Evolutionary conservation across 768 basidiomycete species (phyloP).

Genomic region (Tubosaeta brunneosetosa): DNA sequence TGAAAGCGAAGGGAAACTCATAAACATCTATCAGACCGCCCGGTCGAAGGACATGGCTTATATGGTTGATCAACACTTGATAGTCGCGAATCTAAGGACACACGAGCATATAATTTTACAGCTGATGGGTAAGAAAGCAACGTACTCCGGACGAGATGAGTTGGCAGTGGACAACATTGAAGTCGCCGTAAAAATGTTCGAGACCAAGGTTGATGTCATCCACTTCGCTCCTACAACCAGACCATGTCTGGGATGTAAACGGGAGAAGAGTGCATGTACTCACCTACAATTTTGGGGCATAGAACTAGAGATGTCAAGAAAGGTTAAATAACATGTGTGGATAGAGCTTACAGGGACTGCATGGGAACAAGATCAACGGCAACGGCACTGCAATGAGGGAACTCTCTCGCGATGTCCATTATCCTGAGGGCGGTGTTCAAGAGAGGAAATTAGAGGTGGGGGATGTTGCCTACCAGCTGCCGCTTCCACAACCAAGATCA

Average conservation of each 20-base stretch:
- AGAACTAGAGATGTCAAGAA: constrained; percentile 35
- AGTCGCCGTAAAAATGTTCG: constrained; percentile 76
- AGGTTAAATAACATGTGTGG: constrained; percentile 6
- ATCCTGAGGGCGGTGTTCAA: constrained; percentile 49
- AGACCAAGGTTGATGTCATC: constrained; percentile 83
- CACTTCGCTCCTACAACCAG: constrained; percentile 59
- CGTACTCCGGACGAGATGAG: constrained; percentile 71
- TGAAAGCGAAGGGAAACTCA: constrained; percentile 68
- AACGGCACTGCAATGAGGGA: constrained; percentile 61
- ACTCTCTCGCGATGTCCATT: constrained; percentile 67
- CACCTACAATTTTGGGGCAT: constrained; percentile 74
- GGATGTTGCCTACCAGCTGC: constrained; percentile 53
- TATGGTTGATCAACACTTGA: constrained; percentile 57
- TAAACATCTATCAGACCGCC: constrained; percentile 61
- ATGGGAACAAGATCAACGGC: constrained; percentile 80
- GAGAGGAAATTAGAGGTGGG: neutral
- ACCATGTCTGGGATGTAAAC: constrained; percentile 3
- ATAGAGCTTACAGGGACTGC: constrained; percentile 55
- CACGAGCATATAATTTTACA: constrained; percentile 12
- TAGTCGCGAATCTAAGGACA: constrained; percentile 63
- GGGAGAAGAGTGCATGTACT: constrained; percentile 7
- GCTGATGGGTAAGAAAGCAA: constrained; percentile 13
- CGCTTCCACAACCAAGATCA: constrained; percentile 79
- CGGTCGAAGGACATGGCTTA: constrained; percentile 61
- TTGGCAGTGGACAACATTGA: constrained; percentile 70